A percentile compares a stretch with the other conserved stretches of the same genome.
Evolutionary conservation across 2,329 filamentous ascomycete species (phyloP).

Genomic region (Dissoconium aciculare): DNA sequence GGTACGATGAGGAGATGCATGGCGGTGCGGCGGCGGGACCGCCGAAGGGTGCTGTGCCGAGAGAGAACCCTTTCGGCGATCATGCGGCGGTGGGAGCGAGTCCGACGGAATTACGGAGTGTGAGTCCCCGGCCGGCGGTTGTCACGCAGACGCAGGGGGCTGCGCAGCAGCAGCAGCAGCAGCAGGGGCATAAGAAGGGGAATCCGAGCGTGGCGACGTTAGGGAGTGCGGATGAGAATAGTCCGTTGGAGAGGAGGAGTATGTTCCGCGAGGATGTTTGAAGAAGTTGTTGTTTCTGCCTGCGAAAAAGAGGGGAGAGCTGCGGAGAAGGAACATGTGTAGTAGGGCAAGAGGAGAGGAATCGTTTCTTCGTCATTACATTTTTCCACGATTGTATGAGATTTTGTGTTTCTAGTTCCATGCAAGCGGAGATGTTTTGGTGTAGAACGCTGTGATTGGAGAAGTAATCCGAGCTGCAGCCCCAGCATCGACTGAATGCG

Average conservation of each 20-base stretch:
- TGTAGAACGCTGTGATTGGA: too few relatives aligned
- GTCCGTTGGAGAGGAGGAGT: constrained; percentile 53
- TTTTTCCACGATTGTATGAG: too few relatives aligned
- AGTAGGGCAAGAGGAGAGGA: too few relatives aligned
- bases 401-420: too few relatives aligned
- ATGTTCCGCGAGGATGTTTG: constrained; percentile 57
- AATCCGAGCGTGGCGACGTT: constrained; percentile 20
- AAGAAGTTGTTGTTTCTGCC: too few relatives aligned
- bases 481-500: too few relatives aligned
- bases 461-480: too few relatives aligned
- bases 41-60: constrained; percentile 5
- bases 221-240: constrained; percentile 30
- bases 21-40: constrained; percentile 18
- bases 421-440: too few relatives aligned
- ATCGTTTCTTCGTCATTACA: too few relatives aligned
- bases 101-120: constrained; percentile 48
- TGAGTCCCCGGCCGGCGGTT: constrained; percentile 56
- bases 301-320: too few relatives aligned
- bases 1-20: constrained; percentile 35
- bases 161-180: constrained; percentile 25
- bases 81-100: constrained; percentile 28
- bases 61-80: constrained; percentile 56
- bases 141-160: constrained; percentile 35
- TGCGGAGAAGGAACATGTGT: too few relatives aligned
- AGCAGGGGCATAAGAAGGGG: constrained; percentile 27